A percentile compares a stretch with the other conserved stretches of the same genome.
phyloP scores from a whole-genome alignment of 345 rosid genomes.

The Mercurialis annua region DNA sequence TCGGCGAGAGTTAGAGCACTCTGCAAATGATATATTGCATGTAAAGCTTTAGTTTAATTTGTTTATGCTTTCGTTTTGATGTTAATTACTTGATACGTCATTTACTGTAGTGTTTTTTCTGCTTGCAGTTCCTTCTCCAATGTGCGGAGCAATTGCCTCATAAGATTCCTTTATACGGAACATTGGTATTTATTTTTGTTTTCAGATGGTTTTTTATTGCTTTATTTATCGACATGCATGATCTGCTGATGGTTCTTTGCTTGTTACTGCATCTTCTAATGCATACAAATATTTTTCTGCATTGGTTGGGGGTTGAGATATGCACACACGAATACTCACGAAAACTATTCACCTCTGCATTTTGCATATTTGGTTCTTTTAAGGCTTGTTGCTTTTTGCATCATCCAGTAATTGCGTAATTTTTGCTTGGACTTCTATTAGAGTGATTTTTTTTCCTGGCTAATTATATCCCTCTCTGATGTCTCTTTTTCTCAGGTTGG shows the following conservation, averaged over 20 bases:
- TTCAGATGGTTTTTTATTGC: neutral
- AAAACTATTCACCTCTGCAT: neutral
- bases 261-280: too few relatives aligned
- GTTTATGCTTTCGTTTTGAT: neutral
- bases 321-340: neutral
- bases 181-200: slow-evolving; percentile 61
- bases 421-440: neutral
- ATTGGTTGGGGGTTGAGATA: too few relatives aligned
- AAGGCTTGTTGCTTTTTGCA: neutral
- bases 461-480: neutral
- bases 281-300: neutral
- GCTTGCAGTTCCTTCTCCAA: slow-evolving; percentile 64
- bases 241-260: neutral
- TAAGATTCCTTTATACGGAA: slow-evolving; percentile 81
- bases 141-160: slow-evolving; percentile 93
- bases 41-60: slow-evolving; percentile 30
- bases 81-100: neutral
- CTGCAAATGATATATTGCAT: slow-evolving; percentile 47
- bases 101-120: slow-evolving; percentile 13
- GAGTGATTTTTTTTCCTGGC: neutral
- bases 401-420: neutral
- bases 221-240: neutral
- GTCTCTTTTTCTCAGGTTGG: slow-evolving; percentile 49
- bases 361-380: neutral
- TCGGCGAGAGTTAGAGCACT: slow-evolving; percentile 83